Base-by-base conservation (phyloP, 2,329 filamentous ascomycete genomes). In the Rhexocercosporidium sp. region DNA sequence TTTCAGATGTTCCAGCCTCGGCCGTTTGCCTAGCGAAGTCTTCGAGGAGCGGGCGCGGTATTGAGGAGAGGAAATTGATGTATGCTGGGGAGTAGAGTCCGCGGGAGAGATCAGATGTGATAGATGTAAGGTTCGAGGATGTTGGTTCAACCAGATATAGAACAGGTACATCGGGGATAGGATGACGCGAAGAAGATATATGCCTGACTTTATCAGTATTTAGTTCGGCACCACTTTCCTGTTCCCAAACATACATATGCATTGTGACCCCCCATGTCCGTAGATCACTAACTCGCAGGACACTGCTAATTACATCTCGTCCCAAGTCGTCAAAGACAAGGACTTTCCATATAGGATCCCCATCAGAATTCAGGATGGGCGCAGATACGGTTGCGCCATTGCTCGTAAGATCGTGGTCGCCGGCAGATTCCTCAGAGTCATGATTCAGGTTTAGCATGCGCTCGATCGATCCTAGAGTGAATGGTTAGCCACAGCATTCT, bases 291-390 rank as follows among this genome's bases (percentile, higher is more conserved):
- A 99, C 96, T 67, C 94, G 88, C 71, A 99, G 84, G 2, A 99
- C 94, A 76, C 94, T 97, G 82, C 94, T 97, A 76, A 99, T 97
- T 67, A 99, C 92, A 86, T 98, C 94, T 78, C 94, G 87, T 57
- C 95, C 96, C 3, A 90, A 79, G 73, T 95, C 92, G 80, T 99
- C 96, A 77, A 99, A 98, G 11, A 99, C 93, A 62, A 99, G 84
- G 7, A 98, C 92, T 80, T 98, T 98, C 95, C 95, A 98, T 82
- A 97, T 94, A 0, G 95, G 94, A 75, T 97, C 93, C 70, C 94
- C 94, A 74, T 96, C 91, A 56, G 92, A 86, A 73, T 94, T 94
- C 69, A 97, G 83, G 62, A 97, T 92, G 18, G 93, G 91, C n/a
- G 90, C 90, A 44, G 90, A 86, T 25, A 91, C 87, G 64, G 90